These are phyloP conservation scores for Calonectria montana DNA, from an alignment of 2,329 filamentous ascomycete genomes.

Conservation along the genomic window DNA sequence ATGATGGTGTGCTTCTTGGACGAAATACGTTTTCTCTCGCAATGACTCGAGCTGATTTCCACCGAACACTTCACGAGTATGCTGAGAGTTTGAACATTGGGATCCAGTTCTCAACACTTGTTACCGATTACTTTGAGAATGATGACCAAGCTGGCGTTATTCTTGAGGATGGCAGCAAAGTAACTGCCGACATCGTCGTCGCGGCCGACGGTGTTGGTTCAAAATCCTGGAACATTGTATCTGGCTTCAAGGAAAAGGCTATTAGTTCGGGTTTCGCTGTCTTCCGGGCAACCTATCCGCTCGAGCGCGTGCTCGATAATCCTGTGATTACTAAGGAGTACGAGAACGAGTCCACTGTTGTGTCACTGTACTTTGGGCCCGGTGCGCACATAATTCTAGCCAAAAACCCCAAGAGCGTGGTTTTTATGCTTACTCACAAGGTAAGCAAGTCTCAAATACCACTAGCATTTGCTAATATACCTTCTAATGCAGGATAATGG, in stretches of 20 bases:
- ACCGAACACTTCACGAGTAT: not conserved
- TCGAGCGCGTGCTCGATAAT: not conserved
- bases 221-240: not conserved
- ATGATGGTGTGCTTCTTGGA: not conserved
- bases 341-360: not conserved
- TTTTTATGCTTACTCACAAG: not conserved
- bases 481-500: not conserved
- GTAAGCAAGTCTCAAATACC: not conserved
- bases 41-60: not conserved
- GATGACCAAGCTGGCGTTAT: not conserved
- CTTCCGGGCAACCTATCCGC: not conserved
- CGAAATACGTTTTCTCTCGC: not conserved
- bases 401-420: not conserved
- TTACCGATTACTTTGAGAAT: not conserved
- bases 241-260: not conserved
- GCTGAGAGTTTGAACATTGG: not conserved
- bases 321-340: not conserved
- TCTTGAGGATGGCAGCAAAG: not conserved
- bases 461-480: not conserved
- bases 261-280: not conserved
- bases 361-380: not conserved
- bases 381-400: not conserved
- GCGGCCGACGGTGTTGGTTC: not conserved
- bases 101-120: not conserved
- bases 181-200: not conserved